phyloP scores from a whole-genome alignment of 176 grass and related monocot genomes.

The Aegilops speltoides region DNA sequence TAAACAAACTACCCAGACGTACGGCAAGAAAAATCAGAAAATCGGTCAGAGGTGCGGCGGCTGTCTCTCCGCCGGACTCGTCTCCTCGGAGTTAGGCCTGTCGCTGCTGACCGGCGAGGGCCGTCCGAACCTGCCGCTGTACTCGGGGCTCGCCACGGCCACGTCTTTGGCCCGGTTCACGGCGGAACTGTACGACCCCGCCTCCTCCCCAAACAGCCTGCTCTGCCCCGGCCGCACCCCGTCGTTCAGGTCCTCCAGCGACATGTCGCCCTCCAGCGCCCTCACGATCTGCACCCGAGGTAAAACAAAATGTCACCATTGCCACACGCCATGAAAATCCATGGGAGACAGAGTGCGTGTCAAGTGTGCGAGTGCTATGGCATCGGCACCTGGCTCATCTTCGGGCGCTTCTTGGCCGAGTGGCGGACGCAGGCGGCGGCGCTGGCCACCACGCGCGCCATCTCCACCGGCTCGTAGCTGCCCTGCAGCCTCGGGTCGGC shows the following conservation, averaged over 20 bases:
- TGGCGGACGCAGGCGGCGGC: slow-evolving; percentile 65
- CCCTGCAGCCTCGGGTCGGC: slow-evolving; percentile 52
- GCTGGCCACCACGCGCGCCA: slow-evolving; percentile 55
- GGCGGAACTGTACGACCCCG: slow-evolving; percentile 12
- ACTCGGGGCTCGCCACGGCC: slow-evolving; percentile 35
- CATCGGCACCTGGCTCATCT: slow-evolving; percentile 66
- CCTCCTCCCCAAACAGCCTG: slow-evolving; percentile 37
- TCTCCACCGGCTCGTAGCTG: slow-evolving; percentile 57
- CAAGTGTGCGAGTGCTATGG: neutral
- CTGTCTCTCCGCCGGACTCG: slow-evolving; percentile 16
- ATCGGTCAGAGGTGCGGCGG: neutral
- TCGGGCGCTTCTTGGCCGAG: slow-evolving; percentile 54
- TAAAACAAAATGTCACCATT: neutral
- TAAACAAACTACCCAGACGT: neutral
- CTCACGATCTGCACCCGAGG: slow-evolving; percentile 51
- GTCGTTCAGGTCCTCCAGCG: slow-evolving; percentile 67
- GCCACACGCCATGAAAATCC: neutral
- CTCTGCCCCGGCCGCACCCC: slow-evolving; percentile 65
- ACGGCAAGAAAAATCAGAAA: neutral
- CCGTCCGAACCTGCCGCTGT: neutral
- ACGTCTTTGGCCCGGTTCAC: slow-evolving; percentile 36
- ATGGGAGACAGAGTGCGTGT: neutral
- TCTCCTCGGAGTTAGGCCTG: slow-evolving; percentile 13
- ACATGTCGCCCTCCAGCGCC: slow-evolving; percentile 65
- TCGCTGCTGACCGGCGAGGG: slow-evolving; percentile 19